Evolutionary conservation across 371 early-diverging fungal species (phyloP).

Genomic region (Mortierella sp.): DNA sequence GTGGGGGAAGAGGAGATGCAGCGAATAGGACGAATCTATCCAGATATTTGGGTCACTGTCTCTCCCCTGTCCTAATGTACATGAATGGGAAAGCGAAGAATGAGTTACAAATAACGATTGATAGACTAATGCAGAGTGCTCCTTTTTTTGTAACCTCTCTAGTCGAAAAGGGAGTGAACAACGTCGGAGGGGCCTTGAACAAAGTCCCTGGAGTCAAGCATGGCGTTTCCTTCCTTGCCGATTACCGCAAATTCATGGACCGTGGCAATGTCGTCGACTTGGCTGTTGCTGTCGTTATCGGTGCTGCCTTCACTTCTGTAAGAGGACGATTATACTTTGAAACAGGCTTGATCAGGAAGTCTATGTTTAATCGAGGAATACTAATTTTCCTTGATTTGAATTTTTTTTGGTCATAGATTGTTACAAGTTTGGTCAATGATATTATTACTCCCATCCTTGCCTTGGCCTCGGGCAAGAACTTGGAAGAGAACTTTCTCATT

Average conservation of each 20-base stretch:
- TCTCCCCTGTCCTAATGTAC: neutral
- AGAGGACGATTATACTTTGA: neutral
- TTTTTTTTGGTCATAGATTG: constrained; percentile 38
- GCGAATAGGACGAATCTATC: neutral
- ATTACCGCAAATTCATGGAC: constrained; percentile 61
- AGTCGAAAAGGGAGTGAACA: constrained; percentile 49
- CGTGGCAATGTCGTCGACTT: constrained; percentile 67
- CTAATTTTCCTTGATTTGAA: neutral
- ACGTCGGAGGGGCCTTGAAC: constrained; percentile 27
- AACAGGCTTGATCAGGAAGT: no score
- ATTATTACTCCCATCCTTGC: constrained; percentile 53
- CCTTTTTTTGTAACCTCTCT: neutral
- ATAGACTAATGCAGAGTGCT: neutral
- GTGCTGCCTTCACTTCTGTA: constrained; percentile 58
- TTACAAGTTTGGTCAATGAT: constrained; percentile 50
- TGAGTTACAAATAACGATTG: neutral
- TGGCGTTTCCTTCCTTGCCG: constrained; percentile 54
- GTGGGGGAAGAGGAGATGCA: no score
- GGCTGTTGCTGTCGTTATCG: constrained; percentile 67
- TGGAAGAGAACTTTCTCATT: constrained; percentile 52
- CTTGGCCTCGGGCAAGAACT: constrained; percentile 46
- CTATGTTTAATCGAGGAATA: no score
- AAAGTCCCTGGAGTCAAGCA: constrained; percentile 48
- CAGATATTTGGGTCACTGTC: neutral
- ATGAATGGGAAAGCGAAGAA: neutral